A percentile compares a stretch with the other conserved stretches of the same genome.
Evolutionary conservation across 352 stramenopile genomes (phyloP).

Genomic region (Globisporangium paddicum): DNA sequence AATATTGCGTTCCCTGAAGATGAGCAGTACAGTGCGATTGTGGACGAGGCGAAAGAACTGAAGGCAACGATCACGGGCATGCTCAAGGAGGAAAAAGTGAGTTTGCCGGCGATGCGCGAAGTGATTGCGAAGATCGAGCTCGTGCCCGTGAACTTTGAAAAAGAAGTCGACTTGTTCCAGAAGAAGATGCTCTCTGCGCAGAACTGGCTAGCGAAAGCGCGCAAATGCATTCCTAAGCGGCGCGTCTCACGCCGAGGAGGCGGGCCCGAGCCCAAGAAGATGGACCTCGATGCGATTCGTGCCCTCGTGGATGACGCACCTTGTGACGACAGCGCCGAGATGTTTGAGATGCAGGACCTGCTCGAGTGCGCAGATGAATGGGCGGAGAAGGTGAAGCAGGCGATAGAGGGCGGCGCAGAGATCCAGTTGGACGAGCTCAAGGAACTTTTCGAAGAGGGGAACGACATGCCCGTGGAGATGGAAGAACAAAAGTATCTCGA

Average conservation of each 20-base stretch:
- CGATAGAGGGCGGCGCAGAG: slow-evolving; percentile 71
- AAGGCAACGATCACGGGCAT: slow-evolving; percentile 62
- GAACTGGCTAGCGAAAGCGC: slow-evolving; percentile 79
- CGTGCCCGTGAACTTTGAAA: slow-evolving; percentile 84
- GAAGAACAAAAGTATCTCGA: slow-evolving; percentile 79
- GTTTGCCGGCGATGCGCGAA: slow-evolving; percentile 72
- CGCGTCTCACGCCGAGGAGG: slow-evolving; percentile 50
- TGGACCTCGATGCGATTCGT: slow-evolving; percentile 76
- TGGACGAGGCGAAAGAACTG: slow-evolving; percentile 61
- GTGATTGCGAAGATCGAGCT: slow-evolving; percentile 76
- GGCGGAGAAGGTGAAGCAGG: slow-evolving; percentile 68
- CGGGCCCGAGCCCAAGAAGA: slow-evolving; percentile 62
- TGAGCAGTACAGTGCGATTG: slow-evolving; percentile 29
- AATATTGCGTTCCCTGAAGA: slow-evolving; percentile 64
- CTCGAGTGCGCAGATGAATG: slow-evolving; percentile 83
- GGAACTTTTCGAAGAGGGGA: slow-evolving; percentile 71
- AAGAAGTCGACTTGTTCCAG: slow-evolving; percentile 75
- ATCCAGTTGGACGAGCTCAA: slow-evolving; percentile 69
- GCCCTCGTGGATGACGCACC: slow-evolving; percentile 83
- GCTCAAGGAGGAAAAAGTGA: slow-evolving; percentile 78
- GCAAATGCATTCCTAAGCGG: slow-evolving; percentile 84
- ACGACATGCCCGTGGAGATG: slow-evolving; percentile 87
- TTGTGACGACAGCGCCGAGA: slow-evolving; percentile 78
- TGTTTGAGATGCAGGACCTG: slow-evolving; percentile 90
- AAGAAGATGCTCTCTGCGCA: slow-evolving; percentile 83